phyloP scores from a whole-genome alignment of 768 basidiomycete species.

The Lactifluus rugatus region DNA sequence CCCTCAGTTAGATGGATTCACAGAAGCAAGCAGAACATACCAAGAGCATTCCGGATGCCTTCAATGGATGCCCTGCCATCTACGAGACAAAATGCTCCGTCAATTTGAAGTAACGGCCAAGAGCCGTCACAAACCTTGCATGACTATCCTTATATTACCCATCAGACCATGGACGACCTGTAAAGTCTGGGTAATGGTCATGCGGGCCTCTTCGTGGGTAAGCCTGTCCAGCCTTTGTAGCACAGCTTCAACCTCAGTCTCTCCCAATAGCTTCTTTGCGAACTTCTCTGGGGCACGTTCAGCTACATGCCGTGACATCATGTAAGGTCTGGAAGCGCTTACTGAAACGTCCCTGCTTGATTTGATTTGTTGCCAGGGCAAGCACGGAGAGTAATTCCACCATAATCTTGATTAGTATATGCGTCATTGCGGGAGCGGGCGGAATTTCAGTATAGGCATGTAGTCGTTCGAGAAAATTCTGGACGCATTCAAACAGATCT shows the following conservation, averaged over 20 bases:
- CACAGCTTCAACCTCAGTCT: not conserved
- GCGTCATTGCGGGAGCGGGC: not conserved
- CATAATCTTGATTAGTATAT: not conserved
- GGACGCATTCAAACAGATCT: not conserved
- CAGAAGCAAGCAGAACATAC: not conserved
- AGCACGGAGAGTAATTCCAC: conserved; percentile 2
- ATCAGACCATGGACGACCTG: not conserved
- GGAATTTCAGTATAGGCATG: not conserved
- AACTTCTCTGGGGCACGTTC: not conserved
- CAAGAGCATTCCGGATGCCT: not conserved
- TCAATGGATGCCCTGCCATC: not conserved
- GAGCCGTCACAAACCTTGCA: not conserved
- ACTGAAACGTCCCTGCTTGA: conserved; percentile 1
- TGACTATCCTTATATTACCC: not conserved
- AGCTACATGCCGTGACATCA: not conserved
- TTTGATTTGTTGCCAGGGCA: conserved; percentile 4
- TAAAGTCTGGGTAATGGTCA: not conserved
- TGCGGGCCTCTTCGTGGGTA: not conserved
- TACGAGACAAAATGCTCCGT: not conserved
- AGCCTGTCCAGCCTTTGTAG: not conserved
- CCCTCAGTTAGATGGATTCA: no score
- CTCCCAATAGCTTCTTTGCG: conserved; percentile 1
- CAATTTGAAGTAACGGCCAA: not conserved
- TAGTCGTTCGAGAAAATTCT: not conserved
- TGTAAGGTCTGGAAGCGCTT: not conserved